phyloP scores from a whole-genome alignment of 352 stramenopile species.

The Elongisporangium senticosum region DNA sequence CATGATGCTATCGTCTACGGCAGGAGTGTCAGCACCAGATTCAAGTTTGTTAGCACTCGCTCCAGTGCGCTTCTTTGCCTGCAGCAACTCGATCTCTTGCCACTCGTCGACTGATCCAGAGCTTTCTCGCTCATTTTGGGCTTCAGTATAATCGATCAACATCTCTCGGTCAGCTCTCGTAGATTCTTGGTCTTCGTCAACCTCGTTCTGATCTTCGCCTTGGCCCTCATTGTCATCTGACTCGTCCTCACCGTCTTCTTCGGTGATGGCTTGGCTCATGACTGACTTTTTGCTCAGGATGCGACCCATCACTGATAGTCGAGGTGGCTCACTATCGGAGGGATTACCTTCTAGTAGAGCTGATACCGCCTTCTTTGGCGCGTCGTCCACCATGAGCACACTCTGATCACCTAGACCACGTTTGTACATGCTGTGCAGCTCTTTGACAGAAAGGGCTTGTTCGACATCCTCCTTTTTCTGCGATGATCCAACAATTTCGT shows the following conservation, averaged over 20 bases:
- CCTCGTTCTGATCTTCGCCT: constrained; percentile 4
- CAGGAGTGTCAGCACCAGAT: background rate
- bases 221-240: constrained; percentile 17
- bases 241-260: constrained; percentile 20
- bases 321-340: background rate
- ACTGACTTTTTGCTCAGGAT: constrained; percentile 36
- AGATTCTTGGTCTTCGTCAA: constrained; percentile 14
- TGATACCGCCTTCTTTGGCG: background rate
- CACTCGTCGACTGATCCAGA: constrained; percentile 30
- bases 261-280: constrained; percentile 30
- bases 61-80: constrained; percentile 1
- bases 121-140: constrained; percentile 4
- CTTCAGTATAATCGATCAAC: constrained; percentile 5
- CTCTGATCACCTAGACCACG: constrained; percentile 68
- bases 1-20: background rate
- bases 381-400: constrained; percentile 41
- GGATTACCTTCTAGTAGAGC: background rate
- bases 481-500: background rate
- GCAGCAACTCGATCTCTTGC: constrained; percentile 50
- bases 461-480: background rate
- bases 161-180: constrained; percentile 12
- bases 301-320: constrained; percentile 33
- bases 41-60: background rate
- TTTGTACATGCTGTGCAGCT: constrained; percentile 81
- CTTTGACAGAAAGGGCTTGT: constrained; percentile 43